Conservation (phyloP, 495 filamentous ascomycete genomes). For the Tuber indicum region DNA sequence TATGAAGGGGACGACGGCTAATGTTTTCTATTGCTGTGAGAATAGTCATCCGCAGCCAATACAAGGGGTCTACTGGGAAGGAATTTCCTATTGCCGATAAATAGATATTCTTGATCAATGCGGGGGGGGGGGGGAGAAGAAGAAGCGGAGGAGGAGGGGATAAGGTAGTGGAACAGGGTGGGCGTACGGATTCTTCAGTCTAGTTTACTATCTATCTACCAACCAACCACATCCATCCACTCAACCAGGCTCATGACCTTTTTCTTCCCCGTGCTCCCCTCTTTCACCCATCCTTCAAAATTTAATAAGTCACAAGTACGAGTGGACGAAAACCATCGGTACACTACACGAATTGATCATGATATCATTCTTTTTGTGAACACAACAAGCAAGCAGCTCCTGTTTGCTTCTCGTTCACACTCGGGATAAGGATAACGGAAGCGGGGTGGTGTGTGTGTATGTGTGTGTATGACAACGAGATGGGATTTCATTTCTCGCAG, state of each 20-base stretch:
- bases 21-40: conserved; percentile 26
- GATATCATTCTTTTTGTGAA: not conserved
- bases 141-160: not conserved
- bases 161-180: not conserved
- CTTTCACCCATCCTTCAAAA: not conserved
- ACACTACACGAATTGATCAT: not conserved
- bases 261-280: not conserved
- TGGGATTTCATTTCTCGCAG: not conserved
- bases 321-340: not conserved
- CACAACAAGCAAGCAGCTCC: not conserved
- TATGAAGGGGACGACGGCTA: not conserved
- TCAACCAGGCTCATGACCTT: not conserved
- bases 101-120: conserved; percentile 15
- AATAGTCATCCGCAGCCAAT: conserved; percentile 54
- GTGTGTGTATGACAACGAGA: not conserved
- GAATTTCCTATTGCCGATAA: conserved; percentile 63
- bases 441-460: not conserved
- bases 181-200: not conserved
- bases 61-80: conserved; percentile 55
- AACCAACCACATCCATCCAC: not conserved
- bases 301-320: not conserved
- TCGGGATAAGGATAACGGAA: not conserved
- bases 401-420: not conserved
- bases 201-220: not conserved
- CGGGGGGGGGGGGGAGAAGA: not conserved